Conservation (phyloP, 228 moss, liverwort and hornwort species). For the Sphagnum fallax region DNA sequence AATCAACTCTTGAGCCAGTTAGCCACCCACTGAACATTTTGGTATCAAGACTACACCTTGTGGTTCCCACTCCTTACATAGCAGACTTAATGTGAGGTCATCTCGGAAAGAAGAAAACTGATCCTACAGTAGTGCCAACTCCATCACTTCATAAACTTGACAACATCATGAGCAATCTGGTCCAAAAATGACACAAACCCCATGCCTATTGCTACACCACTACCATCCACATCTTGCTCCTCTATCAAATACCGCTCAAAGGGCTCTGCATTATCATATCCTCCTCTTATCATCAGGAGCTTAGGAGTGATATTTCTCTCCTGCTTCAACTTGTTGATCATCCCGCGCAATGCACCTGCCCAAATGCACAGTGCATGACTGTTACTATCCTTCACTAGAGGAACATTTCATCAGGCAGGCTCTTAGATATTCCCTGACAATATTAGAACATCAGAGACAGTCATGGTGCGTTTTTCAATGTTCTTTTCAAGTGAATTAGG, state of each 20-base stretch:
- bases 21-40: too few species aligned
- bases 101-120: too few species aligned
- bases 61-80: too few species aligned
- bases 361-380: background rate
- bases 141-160: slow-evolving; percentile 73
- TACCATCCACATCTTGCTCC: slow-evolving; percentile 98
- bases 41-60: too few species aligned
- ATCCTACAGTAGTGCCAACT: background rate
- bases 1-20: too few species aligned
- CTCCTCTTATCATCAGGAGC: slow-evolving; percentile 87
- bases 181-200: slow-evolving; percentile 97
- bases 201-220: slow-evolving; percentile 70
- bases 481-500: too few species aligned
- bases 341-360: slow-evolving; percentile 76
- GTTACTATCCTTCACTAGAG: too few species aligned
- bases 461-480: too few species aligned
- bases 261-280: slow-evolving; percentile 82
- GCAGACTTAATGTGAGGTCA: too few species aligned
- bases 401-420: too few species aligned
- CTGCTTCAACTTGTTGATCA: slow-evolving; percentile 83
- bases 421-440: too few species aligned
- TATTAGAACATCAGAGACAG: too few species aligned
- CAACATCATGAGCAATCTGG: slow-evolving; percentile 88
- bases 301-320: slow-evolving; percentile 97
- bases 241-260: slow-evolving; percentile 98